Evolutionary conservation across 164 flowering plant species (phyloP), one percentile per base, ranked within the genome.

Genomic region (Dillenia turbinata): DNA sequence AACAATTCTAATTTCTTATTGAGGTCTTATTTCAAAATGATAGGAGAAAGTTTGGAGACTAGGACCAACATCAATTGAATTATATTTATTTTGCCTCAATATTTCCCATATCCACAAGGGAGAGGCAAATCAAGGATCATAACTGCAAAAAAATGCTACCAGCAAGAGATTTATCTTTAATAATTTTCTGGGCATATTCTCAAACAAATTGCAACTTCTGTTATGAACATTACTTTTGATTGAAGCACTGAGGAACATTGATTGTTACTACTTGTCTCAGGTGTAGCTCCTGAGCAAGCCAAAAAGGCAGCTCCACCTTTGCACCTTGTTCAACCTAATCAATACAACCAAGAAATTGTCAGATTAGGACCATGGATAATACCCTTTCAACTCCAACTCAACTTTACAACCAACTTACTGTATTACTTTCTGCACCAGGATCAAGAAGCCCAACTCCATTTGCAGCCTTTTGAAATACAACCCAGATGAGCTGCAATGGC

Each of bases 231-330:
- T 79, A 90, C 97, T 79, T 83, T 66, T 85, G 91, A 70, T 87
- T 85, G 65, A 84, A 93, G 73, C 90, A 84, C 8, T 85, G 48
- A 11, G 96, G 96, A 58, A 81, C 68, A 64, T 62, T 74, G 48
- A 85, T 66, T 0, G 81, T 66, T 49, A 79, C 84, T 49, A 83
- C 85, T 72, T 88, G 84, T 69, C 96, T 80, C 71, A 69, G 58
- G 61, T 79, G 78, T 52, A 92, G 67, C 66, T 90, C 98, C 49
- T 83, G 81, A 53, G 96, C 88, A 66, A 93, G 92, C 98, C 98
- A 93, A 62, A 88, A 87, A 43, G 97, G 97, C 16, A 93, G 71
- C 71, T 93, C 98, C 24, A 86, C 83, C 68, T 83, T 90, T 19
- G 98, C 80, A 60, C 97, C 94, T 68, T 78, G 79, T 70, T 90